Evolutionary conservation across 2,329 filamentous ascomycete species (phyloP), one percentile per base, ranked within the genome.

Genomic region (Calonectria pauciramosa): DNA sequence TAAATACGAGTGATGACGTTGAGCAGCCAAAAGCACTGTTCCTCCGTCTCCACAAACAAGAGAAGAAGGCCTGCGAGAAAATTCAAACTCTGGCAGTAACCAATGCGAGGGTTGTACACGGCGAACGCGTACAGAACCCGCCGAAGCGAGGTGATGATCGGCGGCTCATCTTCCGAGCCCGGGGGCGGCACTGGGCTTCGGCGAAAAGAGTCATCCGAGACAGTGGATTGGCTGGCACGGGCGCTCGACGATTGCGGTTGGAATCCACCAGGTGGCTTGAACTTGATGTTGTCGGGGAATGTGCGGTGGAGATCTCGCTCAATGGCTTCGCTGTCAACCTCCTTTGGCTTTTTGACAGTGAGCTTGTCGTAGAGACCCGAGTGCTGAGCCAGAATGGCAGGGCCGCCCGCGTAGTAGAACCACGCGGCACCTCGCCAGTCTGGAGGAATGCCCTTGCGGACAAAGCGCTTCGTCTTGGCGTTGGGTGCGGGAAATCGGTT

Each of bases 61-160:
- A 99, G 91, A 2, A 99, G 89, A 68, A 99, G 90, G 5, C 96
- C 96, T 6, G 96, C 96, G 66, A 99, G 91, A 85, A 99, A 99
- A 85, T 99, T 99, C 36, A 99, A 91, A 26, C 95, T 97, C 84
- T 99, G 96, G 82, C 96, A 99, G 85, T 99, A 99, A 18, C 96
- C 96, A 79, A 98, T 97, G 70, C 91, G 91, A 0, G 96, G 96
- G 80, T 97, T 97, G 86, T 98, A 95, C 52, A 98, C 90, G 2
- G 96, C 93, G 84, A 98, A 99, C 14, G 96, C 96, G 81, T 95
- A 94, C 32, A 99, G 88, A 0, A 99, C 95, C 51, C 95, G 92
- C 36, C 96, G 94, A 10, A 99, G 90, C 6, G 95, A 93, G 47
- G 93, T 90, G 68, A 99, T 93, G 80, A 98, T 95, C 16, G 91